Conservation (phyloP, 176 grass and related monocot species). For the Raddia distichophylla region DNA sequence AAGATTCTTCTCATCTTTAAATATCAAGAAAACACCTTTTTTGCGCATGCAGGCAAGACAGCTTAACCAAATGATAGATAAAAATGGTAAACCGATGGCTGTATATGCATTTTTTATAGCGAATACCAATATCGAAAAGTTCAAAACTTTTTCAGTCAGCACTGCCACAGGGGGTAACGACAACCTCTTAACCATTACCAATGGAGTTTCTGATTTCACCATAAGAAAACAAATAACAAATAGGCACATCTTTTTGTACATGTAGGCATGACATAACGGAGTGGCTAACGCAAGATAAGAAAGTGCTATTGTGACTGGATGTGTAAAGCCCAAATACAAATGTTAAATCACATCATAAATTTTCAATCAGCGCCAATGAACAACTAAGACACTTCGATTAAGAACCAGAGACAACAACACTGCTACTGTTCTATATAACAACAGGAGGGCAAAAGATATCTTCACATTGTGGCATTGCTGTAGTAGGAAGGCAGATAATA, state of each 20-base stretch:
- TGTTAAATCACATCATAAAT: background rate
- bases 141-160: background rate
- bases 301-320: background rate
- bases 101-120: background rate
- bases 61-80: background rate
- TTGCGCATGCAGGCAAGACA: slow-evolving; percentile 4
- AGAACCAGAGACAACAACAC: background rate
- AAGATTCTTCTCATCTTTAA: background rate
- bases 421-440: background rate
- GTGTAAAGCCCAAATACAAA: background rate
- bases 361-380: slow-evolving; percentile 8
- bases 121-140: background rate
- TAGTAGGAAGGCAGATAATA: background rate
- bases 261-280: slow-evolving; percentile 18
- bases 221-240: background rate
- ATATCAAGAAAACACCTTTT: background rate
- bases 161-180: background rate
- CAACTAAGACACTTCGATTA: background rate
- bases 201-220: background rate
- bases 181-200: slow-evolving; percentile 14
- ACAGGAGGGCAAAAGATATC: background rate
- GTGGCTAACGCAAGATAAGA: background rate
- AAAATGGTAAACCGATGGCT: background rate
- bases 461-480: background rate
- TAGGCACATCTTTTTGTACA: background rate